Percentiles rank a stretch among this genome's conserved stretches.
These are phyloP conservation scores for Berkeleyomyces rouxiae DNA, from an alignment of 2,329 filamentous ascomycete genomes.

Conservation along the genomic window DNA sequence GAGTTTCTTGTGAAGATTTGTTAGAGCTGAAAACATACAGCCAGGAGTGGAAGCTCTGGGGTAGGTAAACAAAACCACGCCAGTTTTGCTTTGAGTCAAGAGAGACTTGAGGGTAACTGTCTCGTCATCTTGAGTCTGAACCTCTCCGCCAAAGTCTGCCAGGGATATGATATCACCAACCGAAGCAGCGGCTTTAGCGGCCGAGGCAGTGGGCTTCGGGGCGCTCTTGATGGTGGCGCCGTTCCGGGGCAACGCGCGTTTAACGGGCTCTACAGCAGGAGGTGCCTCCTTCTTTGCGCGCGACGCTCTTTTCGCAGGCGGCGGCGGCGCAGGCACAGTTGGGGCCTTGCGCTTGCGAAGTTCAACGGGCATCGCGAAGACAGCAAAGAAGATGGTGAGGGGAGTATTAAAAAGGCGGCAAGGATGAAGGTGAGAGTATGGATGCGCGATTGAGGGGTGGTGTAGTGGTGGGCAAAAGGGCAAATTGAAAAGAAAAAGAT, in stretches of 20 bases:
- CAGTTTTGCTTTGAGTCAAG: slow-evolving; percentile 65
- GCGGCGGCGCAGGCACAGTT: slow-evolving; percentile 28
- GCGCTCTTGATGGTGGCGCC: not conserved
- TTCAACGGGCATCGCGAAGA: slow-evolving; percentile 35
- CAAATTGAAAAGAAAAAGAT: slow-evolving; percentile 6
- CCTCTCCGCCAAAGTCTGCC: slow-evolving; percentile 47
- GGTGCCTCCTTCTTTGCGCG: slow-evolving; percentile 22
- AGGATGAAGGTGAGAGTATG: not conserved
- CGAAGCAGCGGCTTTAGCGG: slow-evolving; percentile 15
- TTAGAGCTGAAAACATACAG: slow-evolving; percentile 43
- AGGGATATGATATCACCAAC: slow-evolving; percentile 41
- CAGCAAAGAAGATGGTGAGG: not conserved
- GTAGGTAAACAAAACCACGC: slow-evolving; percentile 88
- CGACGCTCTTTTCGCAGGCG: slow-evolving; percentile 22
- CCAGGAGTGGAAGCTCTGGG: slow-evolving; percentile 88
- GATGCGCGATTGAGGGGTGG: not conserved
- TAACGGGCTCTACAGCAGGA: not conserved
- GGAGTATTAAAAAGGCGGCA: not conserved
- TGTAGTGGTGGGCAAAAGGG: not conserved
- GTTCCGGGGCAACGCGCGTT: not conserved
- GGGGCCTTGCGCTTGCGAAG: slow-evolving; percentile 46
- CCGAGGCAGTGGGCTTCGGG: not conserved
- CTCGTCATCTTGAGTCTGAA: slow-evolving; percentile 71
- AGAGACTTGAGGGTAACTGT: slow-evolving; percentile 68
- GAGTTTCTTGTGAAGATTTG: not conserved